Percentiles rank a stretch among this genome's conserved stretches.
Conservation (phyloP, 2,329 filamentous ascomycete species). For the Xylariaceae sp. region DNA sequence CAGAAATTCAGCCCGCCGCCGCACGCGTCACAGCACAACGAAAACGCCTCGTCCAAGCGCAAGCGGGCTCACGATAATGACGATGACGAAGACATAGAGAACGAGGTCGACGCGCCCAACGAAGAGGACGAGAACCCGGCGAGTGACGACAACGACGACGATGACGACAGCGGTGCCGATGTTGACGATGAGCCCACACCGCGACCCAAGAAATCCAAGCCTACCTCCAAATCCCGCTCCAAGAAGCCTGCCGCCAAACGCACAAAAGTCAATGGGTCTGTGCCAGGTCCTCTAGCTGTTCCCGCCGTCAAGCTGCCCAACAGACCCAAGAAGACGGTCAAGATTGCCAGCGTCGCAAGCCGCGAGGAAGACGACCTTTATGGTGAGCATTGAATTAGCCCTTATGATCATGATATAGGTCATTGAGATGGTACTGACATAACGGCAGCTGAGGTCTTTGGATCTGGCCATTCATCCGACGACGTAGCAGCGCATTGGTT, state of each 20-base stretch:
- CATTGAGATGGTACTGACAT: conserved; percentile 15
- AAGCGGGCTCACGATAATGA: conserved; percentile 44
- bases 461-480: conserved; percentile 54
- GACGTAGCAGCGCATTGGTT: conserved; percentile 61
- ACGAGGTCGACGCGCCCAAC: conserved; percentile 32
- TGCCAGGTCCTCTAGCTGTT: conserved; percentile 38
- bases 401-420: not conserved
- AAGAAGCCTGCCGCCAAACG: conserved; percentile 63
- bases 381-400: conserved; percentile 39
- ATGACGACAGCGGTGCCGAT: conserved; percentile 41
- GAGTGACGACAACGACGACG: conserved; percentile 42
- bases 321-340: conserved; percentile 55
- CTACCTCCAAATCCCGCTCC: conserved; percentile 43
- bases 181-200: conserved; percentile 45
- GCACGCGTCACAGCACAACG: conserved; percentile 23
- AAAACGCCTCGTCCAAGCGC: conserved; percentile 50
- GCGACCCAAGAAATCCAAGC: conserved; percentile 37
- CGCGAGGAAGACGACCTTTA: conserved; percentile 55
- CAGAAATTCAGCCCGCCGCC: conserved; percentile 59
- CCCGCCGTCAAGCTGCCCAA: conserved; percentile 42
- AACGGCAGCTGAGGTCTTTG: conserved; percentile 59
- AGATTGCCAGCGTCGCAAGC: conserved; percentile 47
- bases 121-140: conserved; percentile 34
- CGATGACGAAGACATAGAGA: conserved; percentile 6
- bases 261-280: conserved; percentile 58